A percentile compares a stretch with the other conserved stretches of the same genome.
Conservation (phyloP, 306 rosid genomes). For the Trifolium fragiferum region DNA sequence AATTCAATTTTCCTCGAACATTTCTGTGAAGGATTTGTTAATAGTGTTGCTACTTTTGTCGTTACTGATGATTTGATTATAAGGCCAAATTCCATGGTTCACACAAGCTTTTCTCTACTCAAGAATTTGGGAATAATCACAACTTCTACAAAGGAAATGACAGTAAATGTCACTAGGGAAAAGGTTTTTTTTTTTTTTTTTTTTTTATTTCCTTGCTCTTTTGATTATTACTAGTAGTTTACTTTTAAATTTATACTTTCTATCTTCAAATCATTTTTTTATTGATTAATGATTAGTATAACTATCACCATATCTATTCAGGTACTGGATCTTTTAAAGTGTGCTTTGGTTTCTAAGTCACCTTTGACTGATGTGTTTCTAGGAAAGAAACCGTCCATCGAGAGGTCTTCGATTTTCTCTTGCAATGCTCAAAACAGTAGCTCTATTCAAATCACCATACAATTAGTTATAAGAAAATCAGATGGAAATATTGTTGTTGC, state of each 20-base stretch:
- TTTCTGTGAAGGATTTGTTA: neutral
- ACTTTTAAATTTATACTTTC: neutral
- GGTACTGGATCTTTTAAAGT: conserved; percentile 1
- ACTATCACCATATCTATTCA: neutral
- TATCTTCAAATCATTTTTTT: neutral
- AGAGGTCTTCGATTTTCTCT: neutral
- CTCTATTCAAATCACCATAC: neutral
- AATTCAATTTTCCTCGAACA: neutral
- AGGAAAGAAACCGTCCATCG: neutral
- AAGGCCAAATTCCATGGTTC: neutral
- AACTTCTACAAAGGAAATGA: neutral
- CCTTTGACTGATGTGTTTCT: neutral
- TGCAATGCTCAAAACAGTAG: neutral
- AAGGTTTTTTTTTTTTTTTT: neutral
- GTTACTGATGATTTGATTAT: neutral
- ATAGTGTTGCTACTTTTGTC: neutral
- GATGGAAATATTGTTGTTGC: no score
- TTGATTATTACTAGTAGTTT: no score
- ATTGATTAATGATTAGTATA: neutral
- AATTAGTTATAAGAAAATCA: conserved; percentile 7
- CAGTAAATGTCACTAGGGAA: neutral
- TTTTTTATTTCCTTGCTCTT: no score
- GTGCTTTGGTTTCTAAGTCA: neutral
- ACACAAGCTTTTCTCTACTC: neutral
- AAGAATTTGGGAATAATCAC: neutral